Evolutionary conservation across 306 rosid genomes (phyloP).

Genomic region (Oemleria cerasiformis): DNA sequence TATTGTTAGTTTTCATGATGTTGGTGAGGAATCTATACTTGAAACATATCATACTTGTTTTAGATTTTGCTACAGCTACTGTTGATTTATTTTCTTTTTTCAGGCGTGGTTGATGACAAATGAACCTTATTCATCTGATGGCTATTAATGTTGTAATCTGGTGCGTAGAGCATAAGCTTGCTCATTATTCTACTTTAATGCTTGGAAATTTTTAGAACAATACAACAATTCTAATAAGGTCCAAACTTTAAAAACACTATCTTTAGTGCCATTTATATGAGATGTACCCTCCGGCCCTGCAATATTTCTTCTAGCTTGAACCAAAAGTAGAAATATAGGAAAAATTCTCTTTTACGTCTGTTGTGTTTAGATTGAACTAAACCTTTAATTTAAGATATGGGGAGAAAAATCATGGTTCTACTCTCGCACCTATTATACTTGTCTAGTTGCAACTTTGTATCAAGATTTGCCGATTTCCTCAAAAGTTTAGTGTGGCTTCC

Average conservation of each 20-base stretch:
- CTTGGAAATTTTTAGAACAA: slow-evolving; percentile 1
- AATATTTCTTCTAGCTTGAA: background rate
- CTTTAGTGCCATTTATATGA: background rate
- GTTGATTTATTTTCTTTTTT: slow-evolving; percentile 23
- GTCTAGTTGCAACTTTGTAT: background rate
- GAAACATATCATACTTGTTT: slow-evolving; percentile 7
- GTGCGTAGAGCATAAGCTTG: slow-evolving; percentile 22
- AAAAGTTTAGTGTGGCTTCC: background rate
- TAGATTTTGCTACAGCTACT: slow-evolving; percentile 7
- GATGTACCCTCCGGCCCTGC: background rate
- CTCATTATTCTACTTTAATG: slow-evolving; percentile 11
- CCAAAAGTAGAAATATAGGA: background rate
- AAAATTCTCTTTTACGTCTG: background rate
- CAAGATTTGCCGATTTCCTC: background rate
- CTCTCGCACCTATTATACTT: background rate
- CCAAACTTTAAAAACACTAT: background rate
- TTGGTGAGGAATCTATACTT: slow-evolving; percentile 8
- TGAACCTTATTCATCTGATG: slow-evolving; percentile 29
- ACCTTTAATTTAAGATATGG: background rate
- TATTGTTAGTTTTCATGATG: background rate
- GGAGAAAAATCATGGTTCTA: background rate
- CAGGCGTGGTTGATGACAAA: slow-evolving; percentile 21
- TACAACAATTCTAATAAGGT: background rate
- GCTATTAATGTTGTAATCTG: slow-evolving; percentile 22
- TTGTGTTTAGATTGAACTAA: background rate